phyloP scores from a whole-genome alignment of 495 filamentous ascomycete species.

The Penicillium odoratum region DNA sequence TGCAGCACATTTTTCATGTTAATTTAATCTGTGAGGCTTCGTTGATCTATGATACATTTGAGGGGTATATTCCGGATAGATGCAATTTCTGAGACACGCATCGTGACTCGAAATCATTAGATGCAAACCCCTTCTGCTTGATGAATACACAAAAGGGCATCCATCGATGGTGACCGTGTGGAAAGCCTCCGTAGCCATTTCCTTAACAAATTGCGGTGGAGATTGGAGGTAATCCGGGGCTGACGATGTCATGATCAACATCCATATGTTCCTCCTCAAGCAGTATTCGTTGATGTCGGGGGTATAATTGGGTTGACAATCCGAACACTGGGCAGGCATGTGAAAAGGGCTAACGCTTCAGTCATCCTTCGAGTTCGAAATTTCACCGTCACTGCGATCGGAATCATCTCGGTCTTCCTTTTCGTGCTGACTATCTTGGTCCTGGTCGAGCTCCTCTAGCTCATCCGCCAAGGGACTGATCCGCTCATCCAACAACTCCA shows the following conservation, averaged over 20 bases:
- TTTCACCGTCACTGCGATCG: background rate
- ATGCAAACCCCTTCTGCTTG: background rate
- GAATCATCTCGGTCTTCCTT: constrained; percentile 29
- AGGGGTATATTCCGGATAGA: background rate
- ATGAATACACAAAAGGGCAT: background rate
- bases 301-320: background rate
- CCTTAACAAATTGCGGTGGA: background rate
- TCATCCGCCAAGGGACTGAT: constrained; percentile 79
- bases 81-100: background rate
- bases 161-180: background rate
- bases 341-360: background rate
- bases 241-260: background rate
- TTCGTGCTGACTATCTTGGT: constrained; percentile 60
- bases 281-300: background rate
- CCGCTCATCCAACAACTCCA: constrained; percentile 82
- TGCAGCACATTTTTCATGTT: constrained; percentile 2
- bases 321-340: background rate
- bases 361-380: background rate
- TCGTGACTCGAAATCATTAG: background rate
- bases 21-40: background rate
- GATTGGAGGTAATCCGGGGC: background rate
- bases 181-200: background rate
- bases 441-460: constrained; percentile 77
- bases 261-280: background rate
- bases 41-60: constrained; percentile 4